Evolutionary conservation across 1,284 basidiomycete species (phyloP).

Genomic region (Anthracocystis walkeri): DNA sequence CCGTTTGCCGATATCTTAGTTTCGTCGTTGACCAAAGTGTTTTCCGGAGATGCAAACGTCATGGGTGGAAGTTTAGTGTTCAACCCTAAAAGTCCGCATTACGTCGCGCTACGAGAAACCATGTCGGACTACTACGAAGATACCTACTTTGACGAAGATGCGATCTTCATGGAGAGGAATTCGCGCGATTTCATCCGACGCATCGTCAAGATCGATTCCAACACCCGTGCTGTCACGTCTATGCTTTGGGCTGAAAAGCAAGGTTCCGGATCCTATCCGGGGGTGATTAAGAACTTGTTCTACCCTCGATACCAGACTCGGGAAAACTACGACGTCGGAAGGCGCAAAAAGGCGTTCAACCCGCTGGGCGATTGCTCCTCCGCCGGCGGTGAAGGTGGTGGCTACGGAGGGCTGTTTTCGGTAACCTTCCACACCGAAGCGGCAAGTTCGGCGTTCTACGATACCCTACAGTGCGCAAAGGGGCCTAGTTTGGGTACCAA

Average conservation of each 20-base stretch:
- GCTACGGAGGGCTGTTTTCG: slow-evolving; percentile 92
- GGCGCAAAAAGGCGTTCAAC: slow-evolving; percentile 70
- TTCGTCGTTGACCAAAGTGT: slow-evolving; percentile 92
- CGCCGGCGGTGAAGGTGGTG: slow-evolving; percentile 68
- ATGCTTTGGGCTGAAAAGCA: slow-evolving; percentile 74
- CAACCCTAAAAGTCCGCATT: slow-evolving; percentile 82
- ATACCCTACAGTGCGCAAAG: slow-evolving; percentile 84
- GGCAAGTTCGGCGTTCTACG: slow-evolving; percentile 86
- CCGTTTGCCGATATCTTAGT: slow-evolving; percentile 92
- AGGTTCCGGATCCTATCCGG: slow-evolving; percentile 19
- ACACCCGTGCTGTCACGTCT: slow-evolving; percentile 84
- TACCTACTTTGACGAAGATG: slow-evolving; percentile 89
- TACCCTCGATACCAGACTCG: slow-evolving; percentile 86
- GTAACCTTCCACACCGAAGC: slow-evolving; percentile 81
- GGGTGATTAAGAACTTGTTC: slow-evolving; percentile 82
- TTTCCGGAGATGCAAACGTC: slow-evolving; percentile 93
- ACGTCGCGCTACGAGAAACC: slow-evolving; percentile 76
- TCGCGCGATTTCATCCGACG: slow-evolving; percentile 89
- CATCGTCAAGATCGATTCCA: slow-evolving; percentile 82
- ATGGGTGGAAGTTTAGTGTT: slow-evolving; percentile 85
- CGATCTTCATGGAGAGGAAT: slow-evolving; percentile 96
- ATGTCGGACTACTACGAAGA: slow-evolving; percentile 83
- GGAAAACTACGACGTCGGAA: slow-evolving; percentile 79
- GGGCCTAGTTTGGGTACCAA: slow-evolving; percentile 95
- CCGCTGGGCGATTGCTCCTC: slow-evolving; percentile 8